Conservation (phyloP, 352 stramenopile species). For the Phytophthora sansomeana region DNA sequence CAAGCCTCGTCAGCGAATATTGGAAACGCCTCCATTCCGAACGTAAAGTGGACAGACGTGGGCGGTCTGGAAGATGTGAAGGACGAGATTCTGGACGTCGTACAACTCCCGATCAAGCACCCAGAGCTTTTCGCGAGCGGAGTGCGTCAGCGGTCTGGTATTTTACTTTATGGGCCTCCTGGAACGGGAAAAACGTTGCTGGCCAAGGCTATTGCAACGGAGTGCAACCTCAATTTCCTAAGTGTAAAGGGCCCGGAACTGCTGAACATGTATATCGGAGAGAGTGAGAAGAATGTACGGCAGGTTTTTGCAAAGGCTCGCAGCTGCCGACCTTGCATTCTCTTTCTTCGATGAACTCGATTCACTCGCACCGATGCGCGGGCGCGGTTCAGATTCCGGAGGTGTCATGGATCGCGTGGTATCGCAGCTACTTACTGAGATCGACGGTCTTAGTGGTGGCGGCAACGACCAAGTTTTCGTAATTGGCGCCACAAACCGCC, state of each 20-base stretch:
- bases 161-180: slow-evolving; percentile 84
- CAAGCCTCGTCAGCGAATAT: slow-evolving; percentile 72
- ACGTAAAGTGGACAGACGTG: slow-evolving; percentile 99
- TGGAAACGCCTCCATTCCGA: slow-evolving; percentile 86
- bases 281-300: slow-evolving; percentile 97
- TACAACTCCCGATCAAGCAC: slow-evolving; percentile 87
- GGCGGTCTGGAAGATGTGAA: slow-evolving; percentile 99
- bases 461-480: slow-evolving; percentile 93
- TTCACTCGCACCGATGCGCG: slow-evolving; percentile 89
- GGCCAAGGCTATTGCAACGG: slow-evolving; percentile 95
- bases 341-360: slow-evolving; percentile 97
- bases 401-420: slow-evolving; percentile 97
- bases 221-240: slow-evolving; percentile 96
- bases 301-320: slow-evolving; percentile 93
- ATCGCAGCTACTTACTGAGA: slow-evolving; percentile 95
- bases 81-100: slow-evolving; percentile 93
- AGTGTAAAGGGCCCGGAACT: slow-evolving; percentile 97
- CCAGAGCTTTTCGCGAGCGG: slow-evolving; percentile 84
- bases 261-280: slow-evolving; percentile 98
- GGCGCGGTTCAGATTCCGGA: slow-evolving; percentile 86
- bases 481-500: slow-evolving; percentile 97
- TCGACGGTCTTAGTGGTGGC: slow-evolving; percentile 89
- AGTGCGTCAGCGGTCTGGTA: slow-evolving; percentile 82
- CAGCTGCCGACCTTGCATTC: slow-evolving; percentile 85
- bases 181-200: slow-evolving; percentile 96